phyloP scores from a whole-genome alignment of 208 protist species.

The Naegleria gruberi region DNA sequence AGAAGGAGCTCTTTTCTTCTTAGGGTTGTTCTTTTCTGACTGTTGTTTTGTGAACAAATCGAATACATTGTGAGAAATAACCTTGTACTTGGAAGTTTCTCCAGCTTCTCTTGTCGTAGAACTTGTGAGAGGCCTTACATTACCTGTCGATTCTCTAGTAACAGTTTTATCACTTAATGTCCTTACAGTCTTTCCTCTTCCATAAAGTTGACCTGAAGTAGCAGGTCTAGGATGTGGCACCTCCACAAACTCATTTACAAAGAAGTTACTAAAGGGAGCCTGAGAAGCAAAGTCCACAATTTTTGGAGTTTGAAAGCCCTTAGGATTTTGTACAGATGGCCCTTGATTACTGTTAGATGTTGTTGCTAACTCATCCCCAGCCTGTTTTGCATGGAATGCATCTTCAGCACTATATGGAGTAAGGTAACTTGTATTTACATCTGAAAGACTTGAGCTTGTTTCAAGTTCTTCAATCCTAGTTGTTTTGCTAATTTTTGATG shows the following conservation, averaged over 20 bases:
- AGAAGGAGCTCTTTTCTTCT: background rate
- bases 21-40: background rate
- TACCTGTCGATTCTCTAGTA: background rate
- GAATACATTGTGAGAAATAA: conserved; percentile 6
- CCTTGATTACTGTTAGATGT: too few species aligned
- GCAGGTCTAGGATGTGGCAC: background rate
- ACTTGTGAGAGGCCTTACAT: background rate
- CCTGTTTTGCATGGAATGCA: background rate
- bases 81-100: background rate
- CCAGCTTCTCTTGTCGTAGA: background rate
- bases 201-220: background rate
- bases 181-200: background rate
- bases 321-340: background rate
- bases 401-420: background rate
- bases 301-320: background rate
- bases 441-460: background rate
- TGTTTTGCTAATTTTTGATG: background rate
- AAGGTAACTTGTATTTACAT: background rate
- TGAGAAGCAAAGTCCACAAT: too few species aligned
- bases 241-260: background rate
- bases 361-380: background rate
- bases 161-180: background rate
- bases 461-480: background rate
- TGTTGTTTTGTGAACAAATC: background rate
- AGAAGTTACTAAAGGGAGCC: background rate